Evolutionary conservation across 2,329 filamentous ascomycete species (phyloP), one percentile per base, ranked within the genome.

Genomic region (Drechslerella stenobrocha): DNA sequence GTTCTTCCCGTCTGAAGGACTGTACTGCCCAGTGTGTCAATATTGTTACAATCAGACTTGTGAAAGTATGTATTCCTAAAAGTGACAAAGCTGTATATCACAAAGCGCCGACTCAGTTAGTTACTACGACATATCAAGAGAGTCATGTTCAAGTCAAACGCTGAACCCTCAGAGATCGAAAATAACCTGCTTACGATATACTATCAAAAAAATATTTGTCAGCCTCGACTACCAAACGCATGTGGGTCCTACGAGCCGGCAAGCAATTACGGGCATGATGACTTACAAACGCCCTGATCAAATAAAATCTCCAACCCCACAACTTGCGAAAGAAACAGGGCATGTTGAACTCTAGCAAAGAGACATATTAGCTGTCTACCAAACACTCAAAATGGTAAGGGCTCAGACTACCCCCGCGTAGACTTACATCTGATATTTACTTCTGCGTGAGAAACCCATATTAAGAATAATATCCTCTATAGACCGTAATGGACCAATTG

Each of bases 101-200:
- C n/a, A n/a, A n/a, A n/a, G n/a, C n/a, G n/a, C n/a, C n/a, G n/a
- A n/a, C n/a, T n/a, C n/a, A n/a, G n/a, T n/a, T n/a, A n/a, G n/a
- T n/a, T n/a, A n/a, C n/a, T n/a, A n/a, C n/a, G n/a, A n/a, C n/a
- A n/a, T n/a, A n/a, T n/a, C n/a, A n/a, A n/a, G n/a, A n/a, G n/a
- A n/a, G n/a, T n/a, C n/a, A n/a, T n/a, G n/a, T n/a, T n/a, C n/a
- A n/a, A n/a, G n/a, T n/a, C n/a, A n/a, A n/a, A n/a, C n/a, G n/a
- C n/a, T n/a, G n/a, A n/a, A n/a, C n/a, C n/a, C n/a, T n/a, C n/a
- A n/a, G n/a, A n/a, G n/a, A n/a, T n/a, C n/a, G n/a, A n/a, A n/a
- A n/a, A n/a, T n/a, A 42, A 4, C 8, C 20, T 20, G 11, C 60
- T 48, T 66, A 66, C 60, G 60, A 24, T 53, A 58, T 58, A 66